Evolutionary conservation across 345 rosid species (phyloP).

Genomic region (Lepidium aucheri): DNA sequence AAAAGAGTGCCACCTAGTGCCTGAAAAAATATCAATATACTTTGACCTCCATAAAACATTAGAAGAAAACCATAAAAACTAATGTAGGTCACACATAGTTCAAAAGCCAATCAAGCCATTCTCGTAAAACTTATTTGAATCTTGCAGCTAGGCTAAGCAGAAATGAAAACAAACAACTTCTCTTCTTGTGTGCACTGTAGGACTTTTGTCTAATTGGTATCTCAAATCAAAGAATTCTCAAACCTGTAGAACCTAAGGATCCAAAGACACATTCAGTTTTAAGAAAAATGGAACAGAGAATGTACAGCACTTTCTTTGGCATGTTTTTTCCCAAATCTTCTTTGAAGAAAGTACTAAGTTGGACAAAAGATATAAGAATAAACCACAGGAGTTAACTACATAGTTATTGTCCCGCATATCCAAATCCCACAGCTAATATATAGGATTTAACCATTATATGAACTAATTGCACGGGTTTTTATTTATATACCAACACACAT

Average conservation of each 20-base stretch:
- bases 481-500: background rate
- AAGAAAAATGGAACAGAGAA: constrained; percentile 1
- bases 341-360: background rate
- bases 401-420: background rate
- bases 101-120: background rate
- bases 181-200: background rate
- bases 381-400: background rate
- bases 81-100: background rate
- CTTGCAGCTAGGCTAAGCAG: background rate
- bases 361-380: background rate
- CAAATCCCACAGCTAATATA: background rate
- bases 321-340: background rate
- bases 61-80: background rate
- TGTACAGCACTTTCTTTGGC: constrained; percentile 1
- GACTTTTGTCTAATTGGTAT: background rate
- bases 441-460: background rate
- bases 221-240: background rate
- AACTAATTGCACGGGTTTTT: background rate
- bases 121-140: background rate
- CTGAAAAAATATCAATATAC: constrained; percentile 6
- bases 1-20: constrained; percentile 1
- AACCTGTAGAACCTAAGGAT: background rate
- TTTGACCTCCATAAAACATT: background rate
- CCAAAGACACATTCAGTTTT: background rate
- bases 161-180: background rate